phyloP scores from a whole-genome alignment of 768 basidiomycete species.

The Mycena indigotica region DNA sequence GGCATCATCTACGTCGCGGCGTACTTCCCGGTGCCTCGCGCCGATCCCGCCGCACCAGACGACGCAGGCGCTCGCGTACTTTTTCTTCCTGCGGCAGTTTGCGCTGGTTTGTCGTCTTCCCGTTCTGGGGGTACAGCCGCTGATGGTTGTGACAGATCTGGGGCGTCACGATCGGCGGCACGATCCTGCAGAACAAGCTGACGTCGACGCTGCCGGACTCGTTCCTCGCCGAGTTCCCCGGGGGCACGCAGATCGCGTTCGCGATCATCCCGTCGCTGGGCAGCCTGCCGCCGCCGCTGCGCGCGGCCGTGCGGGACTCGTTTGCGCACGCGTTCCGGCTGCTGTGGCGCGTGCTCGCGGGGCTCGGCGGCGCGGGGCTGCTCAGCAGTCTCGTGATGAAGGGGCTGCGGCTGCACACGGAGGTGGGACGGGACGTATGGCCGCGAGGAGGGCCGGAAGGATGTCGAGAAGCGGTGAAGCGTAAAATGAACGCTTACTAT shows the following conservation, averaged over 20 bases:
- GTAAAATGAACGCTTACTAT: too few species aligned
- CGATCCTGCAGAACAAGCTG: background rate
- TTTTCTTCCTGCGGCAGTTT: conserved; percentile 35
- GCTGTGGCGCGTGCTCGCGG: background rate
- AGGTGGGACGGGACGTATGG: conserved; percentile 27
- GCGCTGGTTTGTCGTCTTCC: conserved; percentile 16
- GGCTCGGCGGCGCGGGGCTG: background rate
- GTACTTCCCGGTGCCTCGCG: conserved; percentile 46
- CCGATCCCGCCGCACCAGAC: conserved; percentile 37
- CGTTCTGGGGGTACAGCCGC: background rate
- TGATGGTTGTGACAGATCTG: conserved; percentile 6
- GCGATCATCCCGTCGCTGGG: background rate
- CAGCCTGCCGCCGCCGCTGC: background rate
- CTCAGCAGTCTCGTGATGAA: background rate
- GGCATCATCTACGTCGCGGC: conserved; percentile 21
- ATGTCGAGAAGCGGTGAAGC: background rate
- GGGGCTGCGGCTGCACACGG: background rate
- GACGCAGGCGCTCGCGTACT: conserved; percentile 42
- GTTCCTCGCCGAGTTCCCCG: background rate
- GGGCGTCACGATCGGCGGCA: background rate
- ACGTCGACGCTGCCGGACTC: background rate
- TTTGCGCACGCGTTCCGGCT: background rate
- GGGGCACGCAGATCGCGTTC: background rate
- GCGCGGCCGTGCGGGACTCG: background rate
- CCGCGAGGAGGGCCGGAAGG: background rate